Percentiles rank a stretch among this genome's conserved stretches.
Conservation (phyloP, 352 stramenopile genomes). For the Phytopythium delawarense region DNA sequence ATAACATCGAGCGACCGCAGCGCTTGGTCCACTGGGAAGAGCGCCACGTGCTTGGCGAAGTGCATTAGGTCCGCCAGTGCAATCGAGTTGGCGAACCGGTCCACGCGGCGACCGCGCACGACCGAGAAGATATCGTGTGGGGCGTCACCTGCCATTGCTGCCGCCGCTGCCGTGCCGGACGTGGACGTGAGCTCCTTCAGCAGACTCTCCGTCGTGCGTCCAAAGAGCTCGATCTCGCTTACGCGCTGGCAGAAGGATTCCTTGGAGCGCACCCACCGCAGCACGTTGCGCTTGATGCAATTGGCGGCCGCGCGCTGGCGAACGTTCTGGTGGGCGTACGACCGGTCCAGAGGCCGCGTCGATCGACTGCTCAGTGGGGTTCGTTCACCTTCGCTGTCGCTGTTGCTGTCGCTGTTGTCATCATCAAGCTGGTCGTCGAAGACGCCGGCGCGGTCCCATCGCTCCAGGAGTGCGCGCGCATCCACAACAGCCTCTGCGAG, state of each 20-base stretch:
- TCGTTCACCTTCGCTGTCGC: conserved; percentile 10
- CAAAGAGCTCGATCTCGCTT: conserved; percentile 57
- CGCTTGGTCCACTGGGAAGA: conserved; percentile 65
- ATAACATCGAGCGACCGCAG: conserved; percentile 51
- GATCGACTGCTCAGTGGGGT: not conserved
- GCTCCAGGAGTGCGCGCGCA: conserved; percentile 37
- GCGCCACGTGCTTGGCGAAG: conserved; percentile 62
- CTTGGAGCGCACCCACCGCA: conserved; percentile 48
- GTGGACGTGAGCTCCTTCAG: conserved; percentile 40
- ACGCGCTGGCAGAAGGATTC: conserved; percentile 49
- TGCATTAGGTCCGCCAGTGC: conserved; percentile 55
- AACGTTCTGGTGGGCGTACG: conserved; percentile 54
- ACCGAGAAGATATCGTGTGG: conserved; percentile 40
- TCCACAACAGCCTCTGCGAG: conserved; percentile 51
- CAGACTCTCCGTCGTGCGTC: conserved; percentile 46
- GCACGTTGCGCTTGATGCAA: conserved; percentile 58
- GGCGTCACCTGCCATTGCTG: conserved; percentile 4
- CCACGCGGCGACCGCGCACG: conserved; percentile 19
- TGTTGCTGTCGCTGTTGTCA: conserved; percentile 17
- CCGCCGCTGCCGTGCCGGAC: conserved; percentile 9
- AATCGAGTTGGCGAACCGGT: conserved; percentile 30
- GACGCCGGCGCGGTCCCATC: conserved; percentile 46
- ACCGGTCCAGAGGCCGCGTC: conserved; percentile 15
- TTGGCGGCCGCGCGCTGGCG: conserved; percentile 49
- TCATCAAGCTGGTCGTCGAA: conserved; percentile 50